Evolutionary conservation across 768 basidiomycete genomes (phyloP), one percentile per base, ranked within the genome.

Genomic region (Mycena pura): DNA sequence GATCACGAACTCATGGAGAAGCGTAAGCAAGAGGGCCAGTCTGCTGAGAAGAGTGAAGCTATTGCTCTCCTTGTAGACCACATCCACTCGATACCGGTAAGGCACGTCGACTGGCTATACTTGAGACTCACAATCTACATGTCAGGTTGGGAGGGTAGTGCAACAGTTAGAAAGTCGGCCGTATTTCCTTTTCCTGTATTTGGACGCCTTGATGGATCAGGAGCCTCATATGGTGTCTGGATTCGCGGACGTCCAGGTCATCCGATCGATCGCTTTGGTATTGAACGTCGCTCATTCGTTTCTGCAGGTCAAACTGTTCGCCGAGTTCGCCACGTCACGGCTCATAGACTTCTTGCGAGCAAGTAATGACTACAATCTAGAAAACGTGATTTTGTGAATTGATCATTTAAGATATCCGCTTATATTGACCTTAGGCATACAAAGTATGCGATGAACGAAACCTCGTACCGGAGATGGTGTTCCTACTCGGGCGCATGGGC

Each of bases 381-480:
- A 97, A 69, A 82, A 83, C 75, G 93, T 94, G 40, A 45, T 77
- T 51, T 9, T 1, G 17, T 25, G 10, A 3, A 4, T 27, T 22
- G 22, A 28, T 9, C 14, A 22, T 5, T 24, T 25, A 5, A 5
- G 15, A 22, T 22, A 14, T 22, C 17, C 65, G 46, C 32, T 60
- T 64, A 48, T 57, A 47, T 11, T 27, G 24, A 22, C 7, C 57
- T 6, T 61, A 95, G 91, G 96, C 96, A 15, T 98, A 95, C 72
- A 80, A 83, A 46, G 87, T 94, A 22, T 98, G 95, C 73, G 87
- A 88, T 69, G 86, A 88, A 50, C 86, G 88, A 21, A 95, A 96
- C 70, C 81, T 95, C 27, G 95, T 99, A 0, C 87, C 87, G 0
- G 97, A 99, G 77, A 96, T 97, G 94, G 96, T 99, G 17, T 99